Percentiles rank a stretch among this genome's conserved stretches.
Evolutionary conservation across 2,329 filamentous ascomycete species (phyloP).

Genomic region (Colletotrichum aenigma): DNA sequence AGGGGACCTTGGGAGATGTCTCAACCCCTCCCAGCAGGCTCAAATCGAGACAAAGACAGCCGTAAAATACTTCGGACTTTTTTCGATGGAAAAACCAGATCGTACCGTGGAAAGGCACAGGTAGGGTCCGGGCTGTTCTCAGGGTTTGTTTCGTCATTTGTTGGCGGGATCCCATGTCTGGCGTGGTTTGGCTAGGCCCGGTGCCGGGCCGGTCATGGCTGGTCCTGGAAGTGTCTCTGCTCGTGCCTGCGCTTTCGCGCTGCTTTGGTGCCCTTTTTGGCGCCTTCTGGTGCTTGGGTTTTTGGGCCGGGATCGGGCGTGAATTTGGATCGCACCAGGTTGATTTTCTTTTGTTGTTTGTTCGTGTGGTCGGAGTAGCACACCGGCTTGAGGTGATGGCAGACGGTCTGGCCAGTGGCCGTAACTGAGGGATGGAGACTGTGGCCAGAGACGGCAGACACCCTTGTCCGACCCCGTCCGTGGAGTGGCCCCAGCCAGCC

Average conservation of each 20-base stretch:
- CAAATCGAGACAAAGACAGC: neutral
- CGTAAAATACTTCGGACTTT: neutral
- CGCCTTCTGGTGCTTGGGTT: neutral
- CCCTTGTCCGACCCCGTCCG: slow-evolving; percentile 13
- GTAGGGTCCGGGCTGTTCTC: slow-evolving; percentile 9
- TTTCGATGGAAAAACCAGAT: neutral
- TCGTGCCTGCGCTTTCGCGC: neutral
- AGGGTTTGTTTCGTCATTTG: slow-evolving; percentile 14
- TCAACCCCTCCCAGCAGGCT: neutral
- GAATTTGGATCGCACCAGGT: neutral
- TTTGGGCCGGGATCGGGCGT: neutral
- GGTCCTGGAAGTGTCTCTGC: neutral
- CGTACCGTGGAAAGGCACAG: neutral
- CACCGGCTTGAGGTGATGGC: neutral
- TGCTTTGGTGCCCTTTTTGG: neutral
- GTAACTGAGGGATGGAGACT: neutral
- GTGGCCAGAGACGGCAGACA: neutral
- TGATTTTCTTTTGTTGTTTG: neutral
- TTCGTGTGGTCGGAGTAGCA: neutral
- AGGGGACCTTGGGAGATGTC: neutral
- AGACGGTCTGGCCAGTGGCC: neutral
- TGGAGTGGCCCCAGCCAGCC: neutral
- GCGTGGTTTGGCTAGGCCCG: neutral
- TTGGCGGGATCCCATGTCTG: slow-evolving; percentile 18
- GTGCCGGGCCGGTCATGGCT: slow-evolving; percentile 16